A percentile compares a stretch with the other conserved stretches of the same genome.
Evolutionary conservation across 2,329 filamentous ascomycete genomes (phyloP).

Genomic region (Alternaria burnsii): DNA sequence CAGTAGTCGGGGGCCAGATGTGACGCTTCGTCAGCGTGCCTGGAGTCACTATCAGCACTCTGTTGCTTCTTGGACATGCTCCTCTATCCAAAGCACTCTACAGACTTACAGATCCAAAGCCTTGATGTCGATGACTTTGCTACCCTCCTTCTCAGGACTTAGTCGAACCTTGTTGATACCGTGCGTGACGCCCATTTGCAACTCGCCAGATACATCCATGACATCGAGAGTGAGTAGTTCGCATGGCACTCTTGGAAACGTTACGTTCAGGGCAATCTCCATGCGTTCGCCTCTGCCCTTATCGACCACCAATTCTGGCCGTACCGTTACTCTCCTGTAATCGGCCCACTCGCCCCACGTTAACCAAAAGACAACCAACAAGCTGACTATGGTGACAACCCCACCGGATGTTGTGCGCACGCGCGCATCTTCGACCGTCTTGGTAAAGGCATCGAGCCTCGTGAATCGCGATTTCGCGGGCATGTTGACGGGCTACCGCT

Average conservation of each 20-base stretch:
- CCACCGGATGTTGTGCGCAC: slow-evolving; percentile 95
- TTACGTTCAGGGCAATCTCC: slow-evolving; percentile 98
- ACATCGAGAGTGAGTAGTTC: slow-evolving; percentile 96
- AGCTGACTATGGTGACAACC: slow-evolving; percentile 89
- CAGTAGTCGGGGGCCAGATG: slow-evolving; percentile 95
- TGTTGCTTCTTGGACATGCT: not conserved
- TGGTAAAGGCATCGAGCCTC: slow-evolving; percentile 97
- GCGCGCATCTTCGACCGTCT: slow-evolving; percentile 97
- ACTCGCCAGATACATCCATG: slow-evolving; percentile 98
- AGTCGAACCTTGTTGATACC: slow-evolving; percentile 92
- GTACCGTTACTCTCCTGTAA: slow-evolving; percentile 84
- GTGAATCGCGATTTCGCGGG: slow-evolving; percentile 92
- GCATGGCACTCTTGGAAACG: slow-evolving; percentile 92
- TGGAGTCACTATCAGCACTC: slow-evolving; percentile 44
- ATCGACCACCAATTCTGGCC: slow-evolving; percentile 94
- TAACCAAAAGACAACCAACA: slow-evolving; percentile 87
- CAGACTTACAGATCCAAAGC: slow-evolving; percentile 50
- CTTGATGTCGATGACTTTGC: slow-evolving; percentile 57
- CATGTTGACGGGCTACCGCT: slow-evolving; percentile 63
- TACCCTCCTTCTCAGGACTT: slow-evolving; percentile 74
- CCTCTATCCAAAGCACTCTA: not conserved
- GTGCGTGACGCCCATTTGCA: slow-evolving; percentile 92
- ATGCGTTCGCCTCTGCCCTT: slow-evolving; percentile 98
- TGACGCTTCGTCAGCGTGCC: slow-evolving; percentile 71
- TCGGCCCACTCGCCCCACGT: slow-evolving; percentile 96